Percentiles rank a stretch among this genome's conserved stretches.
phyloP scores from a whole-genome alignment of 2,329 filamentous ascomycete genomes.

The Phaeosphaeria sp. region DNA sequence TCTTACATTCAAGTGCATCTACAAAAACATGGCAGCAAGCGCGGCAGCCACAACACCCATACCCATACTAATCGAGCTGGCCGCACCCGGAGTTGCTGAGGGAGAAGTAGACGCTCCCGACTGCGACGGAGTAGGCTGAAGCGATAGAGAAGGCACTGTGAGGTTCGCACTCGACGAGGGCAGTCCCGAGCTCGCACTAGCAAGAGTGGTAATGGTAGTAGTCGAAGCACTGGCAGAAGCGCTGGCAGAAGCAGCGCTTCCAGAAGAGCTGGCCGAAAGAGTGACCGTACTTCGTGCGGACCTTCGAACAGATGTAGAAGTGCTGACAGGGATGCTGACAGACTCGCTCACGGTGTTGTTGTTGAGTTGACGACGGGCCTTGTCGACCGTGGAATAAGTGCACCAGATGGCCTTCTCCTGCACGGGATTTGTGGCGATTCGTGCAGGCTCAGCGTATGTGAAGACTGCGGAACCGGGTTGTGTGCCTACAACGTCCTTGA shows the following conservation, averaged over 20 bases:
- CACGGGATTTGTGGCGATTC: conserved; percentile 35
- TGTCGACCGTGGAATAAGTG: not conserved
- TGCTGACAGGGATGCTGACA: not conserved
- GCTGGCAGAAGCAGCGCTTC: not conserved
- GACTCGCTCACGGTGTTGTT: conserved; percentile 4
- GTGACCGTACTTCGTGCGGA: not conserved
- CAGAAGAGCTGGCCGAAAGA: not conserved
- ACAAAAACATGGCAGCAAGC: not conserved
- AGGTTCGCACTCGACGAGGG: conserved; percentile 5
- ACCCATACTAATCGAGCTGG: not conserved
- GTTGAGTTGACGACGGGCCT: not conserved
- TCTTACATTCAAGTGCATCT: not conserved
- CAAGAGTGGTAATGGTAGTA: conserved; percentile 1
- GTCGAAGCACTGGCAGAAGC: not conserved
- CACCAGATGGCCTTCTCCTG: conserved; percentile 24
- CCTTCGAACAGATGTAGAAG: not conserved
- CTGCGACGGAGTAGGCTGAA: not conserved
- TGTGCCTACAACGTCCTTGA: conserved; percentile 27
- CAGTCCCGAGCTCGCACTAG: conserved; percentile 7
- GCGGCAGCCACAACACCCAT: conserved; percentile 1
- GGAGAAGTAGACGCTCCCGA: not conserved
- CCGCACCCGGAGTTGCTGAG: not conserved
- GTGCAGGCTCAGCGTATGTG: conserved; percentile 19
- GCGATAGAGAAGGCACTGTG: conserved; percentile 5
- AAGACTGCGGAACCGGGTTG: conserved; percentile 26